Evolutionary conservation across 495 filamentous ascomycete genomes (phyloP).

Genomic region (Aspergillus cavernicola): DNA sequence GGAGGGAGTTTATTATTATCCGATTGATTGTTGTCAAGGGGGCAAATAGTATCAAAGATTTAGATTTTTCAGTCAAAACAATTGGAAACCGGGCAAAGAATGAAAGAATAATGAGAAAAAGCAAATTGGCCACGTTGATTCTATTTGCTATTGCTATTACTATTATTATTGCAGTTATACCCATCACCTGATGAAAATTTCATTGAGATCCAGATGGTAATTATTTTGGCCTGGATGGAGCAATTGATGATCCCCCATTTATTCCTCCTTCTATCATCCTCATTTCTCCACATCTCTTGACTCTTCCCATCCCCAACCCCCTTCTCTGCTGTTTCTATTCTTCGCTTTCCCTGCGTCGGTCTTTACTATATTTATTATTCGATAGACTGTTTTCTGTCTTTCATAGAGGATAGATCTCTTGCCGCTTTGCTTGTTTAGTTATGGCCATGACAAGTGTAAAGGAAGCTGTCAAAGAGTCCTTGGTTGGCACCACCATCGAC

Average conservation of each 20-base stretch:
- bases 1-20: too few relatives aligned
- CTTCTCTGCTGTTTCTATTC: constrained; percentile 11
- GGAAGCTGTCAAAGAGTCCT: constrained; percentile 71
- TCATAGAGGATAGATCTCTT: constrained; percentile 6
- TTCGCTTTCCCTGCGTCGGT: constrained; percentile 7
- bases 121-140: constrained; percentile 8
- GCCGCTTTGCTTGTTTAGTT: constrained; percentile 1
- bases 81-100: too few relatives aligned
- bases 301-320: constrained; percentile 14
- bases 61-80: too few relatives aligned
- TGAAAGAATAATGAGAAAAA: constrained; percentile 6
- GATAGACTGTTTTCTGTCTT: background rate
- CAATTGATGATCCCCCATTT: constrained; percentile 13
- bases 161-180: background rate
- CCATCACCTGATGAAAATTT: constrained; percentile 11
- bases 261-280: constrained; percentile 4
- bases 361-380: constrained; percentile 8
- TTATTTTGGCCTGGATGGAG: background rate
- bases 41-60: constrained; percentile 12
- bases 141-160: constrained; percentile 4
- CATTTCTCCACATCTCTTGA: constrained; percentile 10
- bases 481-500: constrained; percentile 60
- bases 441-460: constrained; percentile 54
- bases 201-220: background rate
- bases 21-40: constrained; percentile 4